A percentile compares a stretch with the other conserved stretches of the same genome.
Evolutionary conservation across 2,329 filamentous ascomycete genomes (phyloP).

Genomic region (Fusarium scirpi): DNA sequence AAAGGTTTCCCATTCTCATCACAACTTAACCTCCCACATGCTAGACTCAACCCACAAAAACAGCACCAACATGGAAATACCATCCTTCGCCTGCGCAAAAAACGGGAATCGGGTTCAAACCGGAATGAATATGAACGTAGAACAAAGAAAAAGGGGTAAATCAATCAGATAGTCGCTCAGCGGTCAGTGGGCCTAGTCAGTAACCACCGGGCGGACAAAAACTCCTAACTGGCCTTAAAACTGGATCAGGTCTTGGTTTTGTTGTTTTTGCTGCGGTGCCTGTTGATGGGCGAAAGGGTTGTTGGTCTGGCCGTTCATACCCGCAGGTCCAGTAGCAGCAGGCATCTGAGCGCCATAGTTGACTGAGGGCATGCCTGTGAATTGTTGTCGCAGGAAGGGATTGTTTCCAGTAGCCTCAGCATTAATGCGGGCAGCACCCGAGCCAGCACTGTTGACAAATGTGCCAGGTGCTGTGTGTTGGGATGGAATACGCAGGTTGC

Average conservation of each 20-base stretch:
- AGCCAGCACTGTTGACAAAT: conserved; percentile 94
- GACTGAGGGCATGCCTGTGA: conserved; percentile 78
- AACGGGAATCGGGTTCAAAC: conserved; percentile 41
- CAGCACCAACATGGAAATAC: conserved; percentile 47
- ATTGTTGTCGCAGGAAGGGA: conserved; percentile 87
- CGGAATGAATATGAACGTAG: conserved; percentile 34
- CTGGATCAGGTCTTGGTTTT: conserved; percentile 72
- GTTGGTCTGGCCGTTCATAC: conserved; percentile 65
- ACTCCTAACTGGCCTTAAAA: conserved; percentile 58
- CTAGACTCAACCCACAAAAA: conserved; percentile 42
- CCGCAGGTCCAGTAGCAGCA: conserved; percentile 68
- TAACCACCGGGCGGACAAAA: conserved; percentile 6
- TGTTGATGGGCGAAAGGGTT: conserved; percentile 70
- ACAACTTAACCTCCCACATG: conserved; percentile 45
- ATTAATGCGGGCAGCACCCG: conserved; percentile 78
- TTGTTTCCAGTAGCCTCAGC: conserved; percentile 84
- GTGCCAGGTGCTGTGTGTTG: conserved; percentile 97
- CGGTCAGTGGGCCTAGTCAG: conserved; percentile 8
- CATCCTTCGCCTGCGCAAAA: conserved; percentile 49
- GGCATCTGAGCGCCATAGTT: conserved; percentile 66
- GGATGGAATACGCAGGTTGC: conserved; percentile 91
- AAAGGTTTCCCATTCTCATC: conserved; percentile 43
- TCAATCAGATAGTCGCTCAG: conserved; percentile 20
- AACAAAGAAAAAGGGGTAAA: conserved; percentile 32
- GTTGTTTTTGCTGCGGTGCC: conserved; percentile 58